Evolutionary conservation across 768 basidiomycete genomes (phyloP), one percentile per base, ranked within the genome.

Genomic region (Austroboletus eburneus): DNA sequence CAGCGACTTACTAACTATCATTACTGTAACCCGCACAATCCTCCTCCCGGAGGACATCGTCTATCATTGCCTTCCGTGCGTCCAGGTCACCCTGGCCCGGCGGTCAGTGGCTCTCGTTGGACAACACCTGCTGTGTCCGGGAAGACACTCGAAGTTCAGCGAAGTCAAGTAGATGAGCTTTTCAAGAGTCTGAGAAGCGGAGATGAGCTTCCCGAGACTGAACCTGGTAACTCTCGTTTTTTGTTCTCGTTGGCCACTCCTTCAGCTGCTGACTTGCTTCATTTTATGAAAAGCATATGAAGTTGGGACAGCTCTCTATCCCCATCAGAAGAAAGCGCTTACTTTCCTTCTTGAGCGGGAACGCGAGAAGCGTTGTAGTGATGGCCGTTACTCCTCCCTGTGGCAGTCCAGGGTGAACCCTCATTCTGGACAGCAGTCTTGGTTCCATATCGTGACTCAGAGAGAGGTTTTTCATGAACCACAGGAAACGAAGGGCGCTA

Each of bases 281-380:
- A 42, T 50, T 46, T 37, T 33, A 52, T 59, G 46, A 48, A 57
- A 57, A 87, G 86, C 70, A 41, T 59, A 73, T 43, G 82, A 87
- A 57, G 80, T 99, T 44, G 86, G 85, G 30, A 96, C 96, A 18
- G 76, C 70, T 39, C 73, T 99, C 8, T 99, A 98, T 69, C 91
- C 95, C 17, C 96, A 99, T 73, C 96, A 99, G 70, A 95, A 93
- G 70, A 95, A 95, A 66, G 96, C 95, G 20, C 75, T 99, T 17
- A 92, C 95, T 2, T 99, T 99, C 68, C 73, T 99, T 41, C 75
- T 97, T 17, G 91, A 96, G 59, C 80, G 96, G 62, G 84, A 88
- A 65, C 76, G 81, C 51, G 88, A 91, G 67, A 75, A 69, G 50
- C 63, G 68, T 27, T 72, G 73, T 30, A 56, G 68, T 36, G 75